Evolutionary conservation across 192 early-diverging fungal species (phyloP).

Genomic region (Backusella circina): DNA sequence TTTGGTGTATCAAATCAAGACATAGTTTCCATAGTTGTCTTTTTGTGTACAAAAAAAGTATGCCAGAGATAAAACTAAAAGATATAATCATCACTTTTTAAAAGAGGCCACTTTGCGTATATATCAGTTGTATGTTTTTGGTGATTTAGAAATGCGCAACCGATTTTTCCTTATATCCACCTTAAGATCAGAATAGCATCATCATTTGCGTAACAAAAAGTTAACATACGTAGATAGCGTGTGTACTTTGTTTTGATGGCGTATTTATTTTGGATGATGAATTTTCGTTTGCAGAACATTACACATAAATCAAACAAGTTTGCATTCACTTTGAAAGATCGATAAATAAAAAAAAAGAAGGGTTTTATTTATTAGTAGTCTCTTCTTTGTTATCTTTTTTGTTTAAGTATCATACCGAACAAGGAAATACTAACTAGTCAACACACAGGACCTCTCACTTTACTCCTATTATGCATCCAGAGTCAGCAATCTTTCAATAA

Average conservation of each 20-base stretch:
- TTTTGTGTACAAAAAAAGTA: neutral
- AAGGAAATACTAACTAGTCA: neutral
- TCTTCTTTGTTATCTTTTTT: neutral
- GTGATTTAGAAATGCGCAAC: neutral
- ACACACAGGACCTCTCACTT: neutral
- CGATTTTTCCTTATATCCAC: neutral
- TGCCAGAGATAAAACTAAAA: neutral
- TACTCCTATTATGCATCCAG: neutral
- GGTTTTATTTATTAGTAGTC: neutral
- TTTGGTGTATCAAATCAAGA: neutral
- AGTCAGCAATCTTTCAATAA: neutral
- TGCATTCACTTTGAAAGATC: neutral
- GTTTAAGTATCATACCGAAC: neutral
- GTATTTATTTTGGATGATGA: neutral
- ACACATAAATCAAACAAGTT: neutral
- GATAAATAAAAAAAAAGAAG: neutral
- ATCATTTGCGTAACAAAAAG: neutral
- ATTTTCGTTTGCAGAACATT: neutral
- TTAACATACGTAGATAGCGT: neutral
- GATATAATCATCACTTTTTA: neutral
- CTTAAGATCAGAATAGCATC: neutral
- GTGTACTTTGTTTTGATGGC: neutral
- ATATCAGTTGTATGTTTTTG: neutral
- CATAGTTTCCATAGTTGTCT: neutral
- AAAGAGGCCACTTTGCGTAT: neutral